Conservation (phyloP, 1,284 basidiomycete species). For the Moesziomyces aphidis region DNA sequence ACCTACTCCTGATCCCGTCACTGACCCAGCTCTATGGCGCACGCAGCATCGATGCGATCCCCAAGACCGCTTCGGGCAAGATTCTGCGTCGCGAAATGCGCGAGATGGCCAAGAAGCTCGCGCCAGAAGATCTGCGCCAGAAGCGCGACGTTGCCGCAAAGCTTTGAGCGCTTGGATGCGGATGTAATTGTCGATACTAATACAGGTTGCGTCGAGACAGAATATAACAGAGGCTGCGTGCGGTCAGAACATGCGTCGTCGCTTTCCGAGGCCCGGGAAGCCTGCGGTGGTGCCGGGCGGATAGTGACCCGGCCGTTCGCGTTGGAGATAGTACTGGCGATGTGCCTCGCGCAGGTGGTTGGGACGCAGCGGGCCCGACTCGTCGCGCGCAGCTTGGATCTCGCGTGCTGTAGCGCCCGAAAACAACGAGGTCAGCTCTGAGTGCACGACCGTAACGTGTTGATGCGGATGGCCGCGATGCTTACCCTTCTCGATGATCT, state of each 20-base stretch:
- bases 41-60: conserved; percentile 49
- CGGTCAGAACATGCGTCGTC: conserved; percentile 55
- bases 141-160: conserved; percentile 32
- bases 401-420: conserved; percentile 73
- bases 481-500: conserved; percentile 86
- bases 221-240: not conserved
- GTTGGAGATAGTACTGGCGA: conserved; percentile 81
- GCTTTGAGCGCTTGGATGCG: conserved; percentile 7
- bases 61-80: conserved; percentile 57
- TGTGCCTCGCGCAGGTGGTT: conserved; percentile 90
- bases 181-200: no score
- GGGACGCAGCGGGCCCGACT: conserved; percentile 80
- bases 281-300: conserved; percentile 55
- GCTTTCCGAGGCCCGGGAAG: conserved; percentile 55
- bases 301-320: conserved; percentile 70
- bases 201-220: not conserved
- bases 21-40: conserved; percentile 1
- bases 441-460: no score
- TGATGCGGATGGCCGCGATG: conserved; percentile 1
- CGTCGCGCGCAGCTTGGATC: conserved; percentile 79
- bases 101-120: conserved; percentile 50
- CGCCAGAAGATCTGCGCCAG: conserved; percentile 25
- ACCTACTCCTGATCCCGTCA: not conserved
- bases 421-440: not conserved
- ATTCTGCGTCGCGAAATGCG: conserved; percentile 55